These are phyloP conservation scores for Nemophila menziesii DNA, from an alignment of 257 asterid species.

Conservation along the genomic window DNA sequence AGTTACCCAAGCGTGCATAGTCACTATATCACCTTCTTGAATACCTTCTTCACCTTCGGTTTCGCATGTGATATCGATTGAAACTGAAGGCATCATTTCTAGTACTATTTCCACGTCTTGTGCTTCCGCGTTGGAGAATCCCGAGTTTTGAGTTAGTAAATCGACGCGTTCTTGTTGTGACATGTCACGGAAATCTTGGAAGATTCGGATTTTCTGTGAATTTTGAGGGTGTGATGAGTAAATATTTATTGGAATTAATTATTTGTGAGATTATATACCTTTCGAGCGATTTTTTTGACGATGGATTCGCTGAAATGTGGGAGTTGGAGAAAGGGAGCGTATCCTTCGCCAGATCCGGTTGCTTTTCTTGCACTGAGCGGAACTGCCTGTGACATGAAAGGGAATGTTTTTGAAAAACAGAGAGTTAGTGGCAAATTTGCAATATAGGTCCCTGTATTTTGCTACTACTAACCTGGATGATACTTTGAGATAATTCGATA, in stretches of 20 bases:
- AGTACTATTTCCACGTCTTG: slow-evolving; percentile 86
- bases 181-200: slow-evolving; percentile 81
- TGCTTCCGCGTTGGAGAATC: slow-evolving; percentile 57
- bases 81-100: slow-evolving; percentile 85
- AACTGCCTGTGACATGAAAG: slow-evolving; percentile 51
- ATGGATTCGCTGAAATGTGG: slow-evolving; percentile 89
- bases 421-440: not conserved
- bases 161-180: slow-evolving; percentile 62
- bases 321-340: slow-evolving; percentile 91
- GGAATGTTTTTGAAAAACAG: not conserved
- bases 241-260: not conserved
- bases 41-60: slow-evolving; percentile 99
- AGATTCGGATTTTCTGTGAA: slow-evolving; percentile 71
- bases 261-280: slow-evolving; percentile 64
- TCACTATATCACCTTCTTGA: slow-evolving; percentile 89
- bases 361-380: slow-evolving; percentile 88
- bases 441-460: not conserved
- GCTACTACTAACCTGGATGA: slow-evolving; percentile 55
- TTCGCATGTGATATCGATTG: slow-evolving; percentile 76
- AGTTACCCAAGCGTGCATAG: slow-evolving; percentile 93
- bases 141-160: slow-evolving; percentile 73
- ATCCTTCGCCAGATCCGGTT: slow-evolving; percentile 71
- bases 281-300: slow-evolving; percentile 81
- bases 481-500: slow-evolving; percentile 83
- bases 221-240: not conserved